Evolutionary conservation across 345 rosid species (phyloP), one percentile per base, ranked within the genome.

Genomic region (Eutrema japonicum): DNA sequence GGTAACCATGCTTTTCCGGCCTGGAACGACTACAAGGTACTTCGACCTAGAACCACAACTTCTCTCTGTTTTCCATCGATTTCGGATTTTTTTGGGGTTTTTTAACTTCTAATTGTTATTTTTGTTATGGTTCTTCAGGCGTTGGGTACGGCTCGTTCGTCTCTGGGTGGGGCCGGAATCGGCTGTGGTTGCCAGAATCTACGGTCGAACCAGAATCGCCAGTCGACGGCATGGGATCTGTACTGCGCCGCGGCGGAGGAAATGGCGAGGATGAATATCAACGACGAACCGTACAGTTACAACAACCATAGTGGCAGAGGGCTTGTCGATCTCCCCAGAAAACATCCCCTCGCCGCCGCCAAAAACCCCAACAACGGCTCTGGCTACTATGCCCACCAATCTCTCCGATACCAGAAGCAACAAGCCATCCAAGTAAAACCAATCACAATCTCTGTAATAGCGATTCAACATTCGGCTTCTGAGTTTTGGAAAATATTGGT

Each of bases 241-340:
- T 84, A 84, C 26, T 68, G 71, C 27, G 83, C 85, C 13, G 90
- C 94, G 32, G 86, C 84, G 14, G 91, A 83, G 42, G 87, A 88
- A 71, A 67, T 85, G 7, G 88, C 82, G 7, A 79, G 67, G 73
- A 71, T 77, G 81, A 77, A 71, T 53, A 60, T 75, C 63, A 77
- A 22, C 42, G 75, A 79, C 26, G 79, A 77, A 40, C 7, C 63
- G 9, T 64, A 72, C 58, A 66, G 33, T 3, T 66, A 68, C 22
- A 14, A 46, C 66, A 66, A 68, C 60, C 43, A 49, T 9, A 18
- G 68, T 54, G 70, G 32, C 29, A 76, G 78, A 58, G 83, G 85
- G 13, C 76, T 81, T 10, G 38, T 79, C 45, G 66, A 58, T 57
- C 40, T 67, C 38, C 62, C 76, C 4, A 22, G 38, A 6, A 76